These are phyloP conservation scores for Clavaria fumosa DNA, from an alignment of 768 basidiomycete genomes.

Conservation along the genomic window DNA sequence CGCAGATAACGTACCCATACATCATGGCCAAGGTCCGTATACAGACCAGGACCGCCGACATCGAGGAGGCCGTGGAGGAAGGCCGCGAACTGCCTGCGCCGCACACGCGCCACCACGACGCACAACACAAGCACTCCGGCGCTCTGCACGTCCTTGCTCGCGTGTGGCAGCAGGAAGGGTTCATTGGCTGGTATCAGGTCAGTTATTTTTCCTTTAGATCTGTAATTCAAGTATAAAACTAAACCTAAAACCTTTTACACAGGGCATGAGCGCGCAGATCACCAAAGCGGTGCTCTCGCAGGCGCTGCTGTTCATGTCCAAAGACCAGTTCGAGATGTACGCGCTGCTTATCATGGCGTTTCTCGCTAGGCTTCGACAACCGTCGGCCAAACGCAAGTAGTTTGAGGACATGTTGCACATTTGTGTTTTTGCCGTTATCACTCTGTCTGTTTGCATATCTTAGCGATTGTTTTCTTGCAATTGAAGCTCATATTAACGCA, in stretches of 20 bases:
- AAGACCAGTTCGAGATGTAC: conserved; percentile 92
- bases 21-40: conserved; percentile 96
- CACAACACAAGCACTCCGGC: conserved; percentile 39
- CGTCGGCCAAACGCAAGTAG: not conserved
- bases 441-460: no score
- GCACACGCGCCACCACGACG: conserved; percentile 27
- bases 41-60: conserved; percentile 62
- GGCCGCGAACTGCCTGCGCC: conserved; percentile 23
- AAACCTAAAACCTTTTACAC: conserved; percentile 5
- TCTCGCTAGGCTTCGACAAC: conserved; percentile 21
- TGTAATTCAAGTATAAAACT: not conserved
- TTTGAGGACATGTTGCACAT: not conserved
- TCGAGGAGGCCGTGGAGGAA: conserved; percentile 30
- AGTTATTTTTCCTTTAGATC: conserved; percentile 15
- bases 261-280: conserved; percentile 97
- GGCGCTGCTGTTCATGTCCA: conserved; percentile 90
- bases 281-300: conserved; percentile 91
- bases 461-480: no score
- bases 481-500: no score
- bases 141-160: conserved; percentile 63
- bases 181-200: conserved; percentile 93
- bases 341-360: conserved; percentile 56
- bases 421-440: not conserved
- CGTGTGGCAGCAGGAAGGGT: conserved; percentile 63
- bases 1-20: conserved; percentile 84